phyloP scores from a whole-genome alignment of 2,329 filamentous ascomycete species.

The Colletotrichum horii region DNA sequence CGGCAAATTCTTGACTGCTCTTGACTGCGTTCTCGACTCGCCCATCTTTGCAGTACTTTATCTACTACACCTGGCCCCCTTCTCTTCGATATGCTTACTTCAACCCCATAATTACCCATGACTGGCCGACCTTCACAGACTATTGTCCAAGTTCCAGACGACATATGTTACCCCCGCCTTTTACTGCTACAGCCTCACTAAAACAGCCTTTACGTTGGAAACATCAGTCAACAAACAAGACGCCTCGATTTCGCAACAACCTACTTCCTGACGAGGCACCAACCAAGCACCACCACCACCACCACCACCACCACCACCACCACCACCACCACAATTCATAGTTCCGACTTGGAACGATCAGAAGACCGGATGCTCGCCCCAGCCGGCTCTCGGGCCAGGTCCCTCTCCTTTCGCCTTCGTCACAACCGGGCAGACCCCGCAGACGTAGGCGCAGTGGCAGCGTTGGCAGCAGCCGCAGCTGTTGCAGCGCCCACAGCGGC shows the following conservation, averaged over 20 bases:
- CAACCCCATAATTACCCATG: not conserved
- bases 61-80: not conserved
- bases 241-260: not conserved
- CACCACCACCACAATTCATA: not conserved
- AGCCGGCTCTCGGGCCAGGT: constrained; percentile 13
- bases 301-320: not conserved
- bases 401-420: constrained; percentile 7
- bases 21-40: not conserved
- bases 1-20: not conserved
- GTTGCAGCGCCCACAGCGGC: not conserved
- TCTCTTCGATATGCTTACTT: not conserved
- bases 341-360: not conserved
- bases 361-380: constrained; percentile 10
- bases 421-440: constrained; percentile 5
- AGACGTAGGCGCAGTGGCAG: not conserved
- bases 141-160: not conserved
- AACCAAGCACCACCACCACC: not conserved
- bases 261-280: not conserved
- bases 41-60: not conserved
- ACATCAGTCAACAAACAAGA: not conserved
- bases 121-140: not conserved
- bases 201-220: not conserved
- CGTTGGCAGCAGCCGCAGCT: not conserved
- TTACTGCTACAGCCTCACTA: not conserved
- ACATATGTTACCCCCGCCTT: not conserved